These are phyloP conservation scores for Colletotrichum viniferum DNA, from an alignment of 2,329 filamentous ascomycete species.

Conservation along the genomic window DNA sequence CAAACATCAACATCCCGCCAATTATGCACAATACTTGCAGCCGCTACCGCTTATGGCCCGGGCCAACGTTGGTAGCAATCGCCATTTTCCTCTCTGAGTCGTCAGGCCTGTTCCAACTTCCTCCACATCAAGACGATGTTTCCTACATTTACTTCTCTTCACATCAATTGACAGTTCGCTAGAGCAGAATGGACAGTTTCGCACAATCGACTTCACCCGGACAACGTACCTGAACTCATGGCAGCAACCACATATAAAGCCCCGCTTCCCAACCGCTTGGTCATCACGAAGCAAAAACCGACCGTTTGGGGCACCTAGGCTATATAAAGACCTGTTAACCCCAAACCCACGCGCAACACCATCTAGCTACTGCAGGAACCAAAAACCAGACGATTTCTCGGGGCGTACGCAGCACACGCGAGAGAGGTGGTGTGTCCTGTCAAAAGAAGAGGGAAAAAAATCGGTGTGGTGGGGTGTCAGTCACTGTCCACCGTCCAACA, in stretches of 20 bases:
- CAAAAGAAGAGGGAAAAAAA: background rate
- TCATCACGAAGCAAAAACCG: background rate
- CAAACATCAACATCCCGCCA: background rate
- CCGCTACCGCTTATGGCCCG: background rate
- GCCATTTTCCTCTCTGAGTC: background rate
- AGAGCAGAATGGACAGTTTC: background rate
- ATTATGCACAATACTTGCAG: background rate
- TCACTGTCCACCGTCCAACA: background rate
- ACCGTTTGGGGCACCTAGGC: background rate
- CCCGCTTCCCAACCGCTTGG: background rate
- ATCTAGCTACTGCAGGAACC: background rate
- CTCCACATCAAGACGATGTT: background rate
- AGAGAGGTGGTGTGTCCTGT: background rate
- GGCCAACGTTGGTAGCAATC: background rate
- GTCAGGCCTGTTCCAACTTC: background rate
- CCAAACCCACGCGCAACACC: background rate
- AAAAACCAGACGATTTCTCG: background rate
- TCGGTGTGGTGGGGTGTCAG: background rate
- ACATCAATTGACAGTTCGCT: accelerated
- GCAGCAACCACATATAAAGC: background rate
- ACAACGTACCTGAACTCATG: background rate
- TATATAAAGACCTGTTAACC: background rate
- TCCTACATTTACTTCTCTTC: background rate
- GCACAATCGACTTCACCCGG: background rate
- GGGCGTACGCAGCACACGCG: background rate